These are phyloP conservation scores for Aleurites moluccanus DNA, from an alignment of 441 rosid genomes.

Conservation along the genomic window DNA sequence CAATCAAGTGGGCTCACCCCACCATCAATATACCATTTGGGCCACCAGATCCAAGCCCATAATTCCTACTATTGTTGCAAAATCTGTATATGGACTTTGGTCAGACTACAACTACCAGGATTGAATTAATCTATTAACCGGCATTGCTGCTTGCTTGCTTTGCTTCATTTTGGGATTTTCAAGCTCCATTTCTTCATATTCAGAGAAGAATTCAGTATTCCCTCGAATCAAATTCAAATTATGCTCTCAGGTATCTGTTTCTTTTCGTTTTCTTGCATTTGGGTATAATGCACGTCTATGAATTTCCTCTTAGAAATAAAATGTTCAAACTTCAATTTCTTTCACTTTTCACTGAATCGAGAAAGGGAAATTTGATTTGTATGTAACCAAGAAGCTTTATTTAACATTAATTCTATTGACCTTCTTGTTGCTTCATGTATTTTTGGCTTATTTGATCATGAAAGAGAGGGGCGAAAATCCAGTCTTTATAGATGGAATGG, in stretches of 20 bases:
- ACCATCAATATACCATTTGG: too few species aligned
- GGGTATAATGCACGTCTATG: slow-evolving; percentile 25
- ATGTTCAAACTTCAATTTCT: not conserved
- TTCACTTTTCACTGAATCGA: not conserved
- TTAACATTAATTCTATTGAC: not conserved
- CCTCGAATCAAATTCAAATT: not conserved
- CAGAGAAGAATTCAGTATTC: not conserved
- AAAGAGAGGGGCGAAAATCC: not conserved
- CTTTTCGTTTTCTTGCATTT: not conserved
- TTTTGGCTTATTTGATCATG: not conserved
- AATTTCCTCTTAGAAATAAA: slow-evolving; percentile 25
- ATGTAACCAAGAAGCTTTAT: not conserved
- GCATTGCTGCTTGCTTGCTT: not conserved
- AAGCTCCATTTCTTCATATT: not conserved
- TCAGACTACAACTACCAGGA: not conserved
- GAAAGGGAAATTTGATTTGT: not conserved
- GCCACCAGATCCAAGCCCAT: too few species aligned
- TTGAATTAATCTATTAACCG: not conserved
- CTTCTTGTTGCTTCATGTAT: not conserved
- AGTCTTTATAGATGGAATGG: not conserved
- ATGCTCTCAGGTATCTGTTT: slow-evolving; percentile 34
- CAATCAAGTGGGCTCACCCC: too few species aligned
- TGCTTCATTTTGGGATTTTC: not conserved
- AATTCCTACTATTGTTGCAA: too few species aligned
- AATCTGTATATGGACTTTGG: not conserved